Percentiles rank a stretch among this genome's conserved stretches.
Conservation (phyloP, 2,329 filamentous ascomycete species). For the Neofusicoccum sp. region DNA sequence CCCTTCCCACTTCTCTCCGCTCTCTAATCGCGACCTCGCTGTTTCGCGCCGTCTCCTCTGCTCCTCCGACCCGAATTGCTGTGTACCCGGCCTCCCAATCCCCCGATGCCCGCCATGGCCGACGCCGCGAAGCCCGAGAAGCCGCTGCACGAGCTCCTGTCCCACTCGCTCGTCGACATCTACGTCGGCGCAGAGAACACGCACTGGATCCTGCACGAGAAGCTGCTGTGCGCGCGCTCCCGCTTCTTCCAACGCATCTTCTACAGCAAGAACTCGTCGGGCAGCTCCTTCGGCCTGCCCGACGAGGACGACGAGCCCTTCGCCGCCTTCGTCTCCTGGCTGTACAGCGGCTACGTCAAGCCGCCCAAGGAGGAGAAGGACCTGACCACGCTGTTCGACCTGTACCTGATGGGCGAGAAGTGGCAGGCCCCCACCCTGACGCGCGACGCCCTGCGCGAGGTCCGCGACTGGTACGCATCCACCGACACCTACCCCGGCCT, state of each 20-base stretch:
- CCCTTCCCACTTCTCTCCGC: neutral
- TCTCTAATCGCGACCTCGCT: neutral
- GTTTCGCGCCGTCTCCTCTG: neutral
- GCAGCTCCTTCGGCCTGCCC: slow-evolving; percentile 46
- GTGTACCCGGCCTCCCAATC: neutral
- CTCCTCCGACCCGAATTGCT: neutral
- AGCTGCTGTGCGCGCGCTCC: slow-evolving; percentile 55
- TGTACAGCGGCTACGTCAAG: slow-evolving; percentile 51
- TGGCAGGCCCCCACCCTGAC: slow-evolving; percentile 50
- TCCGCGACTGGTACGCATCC: slow-evolving; percentile 53
- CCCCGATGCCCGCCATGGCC: neutral
- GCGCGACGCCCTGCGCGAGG: slow-evolving; percentile 49
- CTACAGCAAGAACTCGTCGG: slow-evolving; percentile 37
- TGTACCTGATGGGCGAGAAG: slow-evolving; percentile 56
- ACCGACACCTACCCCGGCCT: slow-evolving; percentile 54
- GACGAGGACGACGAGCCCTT: slow-evolving; percentile 54
- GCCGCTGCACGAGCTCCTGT: slow-evolving; percentile 47
- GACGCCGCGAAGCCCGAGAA: neutral
- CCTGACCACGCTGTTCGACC: slow-evolving; percentile 50
- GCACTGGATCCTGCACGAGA: slow-evolving; percentile 56
- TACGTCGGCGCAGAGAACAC: slow-evolving; percentile 56
- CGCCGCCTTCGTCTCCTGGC: slow-evolving; percentile 54
- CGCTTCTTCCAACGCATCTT: slow-evolving; percentile 55
- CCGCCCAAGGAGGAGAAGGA: slow-evolving; percentile 51
- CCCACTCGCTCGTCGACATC: slow-evolving; percentile 55